Percentiles rank a stretch among this genome's conserved stretches.
phyloP scores from a whole-genome alignment of 495 filamentous ascomycete species.

The Aspergillus incahuasiensis region DNA sequence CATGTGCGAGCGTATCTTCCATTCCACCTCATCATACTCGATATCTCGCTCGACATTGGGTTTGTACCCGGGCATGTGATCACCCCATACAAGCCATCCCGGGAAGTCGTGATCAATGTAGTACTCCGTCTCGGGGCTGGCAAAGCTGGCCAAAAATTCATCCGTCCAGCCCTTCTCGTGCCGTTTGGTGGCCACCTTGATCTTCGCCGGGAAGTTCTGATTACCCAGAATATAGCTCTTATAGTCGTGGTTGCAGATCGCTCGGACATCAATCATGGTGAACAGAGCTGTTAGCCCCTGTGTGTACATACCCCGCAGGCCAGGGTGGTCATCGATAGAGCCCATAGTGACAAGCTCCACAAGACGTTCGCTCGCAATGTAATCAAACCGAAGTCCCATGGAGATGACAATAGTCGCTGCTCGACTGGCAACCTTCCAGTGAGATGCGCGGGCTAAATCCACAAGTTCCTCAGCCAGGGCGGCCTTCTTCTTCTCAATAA shows the following conservation, averaged over 20 bases:
- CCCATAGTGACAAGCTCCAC: conserved; percentile 80
- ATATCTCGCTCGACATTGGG: conserved; percentile 64
- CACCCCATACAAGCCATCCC: conserved; percentile 95
- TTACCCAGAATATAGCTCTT: conserved; percentile 76
- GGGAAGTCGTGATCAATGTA: conserved; percentile 89
- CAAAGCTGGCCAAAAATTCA: conserved; percentile 72
- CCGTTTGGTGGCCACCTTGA: conserved; percentile 63
- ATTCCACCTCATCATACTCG: conserved; percentile 81
- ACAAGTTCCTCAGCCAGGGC: conserved; percentile 76
- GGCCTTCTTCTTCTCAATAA: conserved; percentile 78
- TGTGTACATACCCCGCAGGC: conserved; percentile 73
- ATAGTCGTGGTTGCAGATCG: conserved; percentile 79
- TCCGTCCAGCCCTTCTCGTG: conserved; percentile 75
- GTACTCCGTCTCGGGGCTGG: conserved; percentile 73
- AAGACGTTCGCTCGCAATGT: conserved; percentile 72
- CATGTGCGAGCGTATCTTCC: conserved; percentile 69
- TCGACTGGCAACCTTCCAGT: conserved; percentile 93
- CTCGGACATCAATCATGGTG: conserved; percentile 76
- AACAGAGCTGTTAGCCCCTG: conserved; percentile 77
- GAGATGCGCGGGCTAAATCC: conserved; percentile 67
- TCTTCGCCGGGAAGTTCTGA: conserved; percentile 68
- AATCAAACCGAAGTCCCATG: conserved; percentile 82
- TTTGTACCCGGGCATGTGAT: conserved; percentile 72
- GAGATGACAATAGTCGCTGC: conserved; percentile 86
- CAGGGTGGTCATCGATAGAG: conserved; percentile 85